phyloP scores from a whole-genome alignment of 1,139 yeast genomes.

The Taphrina flavorubra region DNA sequence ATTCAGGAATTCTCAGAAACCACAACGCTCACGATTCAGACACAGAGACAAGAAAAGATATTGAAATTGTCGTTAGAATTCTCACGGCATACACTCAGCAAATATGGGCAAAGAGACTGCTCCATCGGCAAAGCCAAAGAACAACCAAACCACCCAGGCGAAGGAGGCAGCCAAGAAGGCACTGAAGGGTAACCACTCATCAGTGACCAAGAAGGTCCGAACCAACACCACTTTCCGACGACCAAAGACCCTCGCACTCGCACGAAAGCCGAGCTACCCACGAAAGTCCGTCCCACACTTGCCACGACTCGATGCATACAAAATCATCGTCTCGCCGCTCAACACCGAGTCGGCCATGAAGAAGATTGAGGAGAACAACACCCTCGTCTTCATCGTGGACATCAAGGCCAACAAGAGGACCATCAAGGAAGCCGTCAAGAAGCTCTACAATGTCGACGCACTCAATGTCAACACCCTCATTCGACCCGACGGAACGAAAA shows the following conservation, averaged over 20 bases:
- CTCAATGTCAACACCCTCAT: conserved; percentile 56
- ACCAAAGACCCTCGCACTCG: conserved; percentile 95
- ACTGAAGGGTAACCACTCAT: conserved; percentile 94
- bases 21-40: not conserved
- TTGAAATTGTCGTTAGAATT: not conserved
- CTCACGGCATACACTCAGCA: conserved; percentile 11
- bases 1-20: conserved; percentile 8
- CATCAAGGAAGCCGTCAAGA: conserved; percentile 98
- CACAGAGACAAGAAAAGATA: not conserved
- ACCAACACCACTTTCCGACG: conserved; percentile 92
- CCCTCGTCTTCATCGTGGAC: conserved; percentile 97
- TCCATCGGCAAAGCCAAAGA: conserved; percentile 34
- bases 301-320: conserved; percentile 96
- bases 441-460: conserved; percentile 95
- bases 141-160: conserved; percentile 60
- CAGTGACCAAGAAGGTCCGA: conserved; percentile 92
- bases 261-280: conserved; percentile 95
- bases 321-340: conserved; percentile 91
- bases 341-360: conserved; percentile 99
- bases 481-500: conserved; percentile 95
- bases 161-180: conserved; percentile 98
- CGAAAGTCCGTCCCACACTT: conserved; percentile 96
- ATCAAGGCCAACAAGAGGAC: conserved; percentile 96
- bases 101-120: conserved; percentile 31
- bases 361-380: conserved; percentile 99